phyloP scores from a whole-genome alignment of 164 flowering plant genomes.

The Stephania cephalantha region DNA sequence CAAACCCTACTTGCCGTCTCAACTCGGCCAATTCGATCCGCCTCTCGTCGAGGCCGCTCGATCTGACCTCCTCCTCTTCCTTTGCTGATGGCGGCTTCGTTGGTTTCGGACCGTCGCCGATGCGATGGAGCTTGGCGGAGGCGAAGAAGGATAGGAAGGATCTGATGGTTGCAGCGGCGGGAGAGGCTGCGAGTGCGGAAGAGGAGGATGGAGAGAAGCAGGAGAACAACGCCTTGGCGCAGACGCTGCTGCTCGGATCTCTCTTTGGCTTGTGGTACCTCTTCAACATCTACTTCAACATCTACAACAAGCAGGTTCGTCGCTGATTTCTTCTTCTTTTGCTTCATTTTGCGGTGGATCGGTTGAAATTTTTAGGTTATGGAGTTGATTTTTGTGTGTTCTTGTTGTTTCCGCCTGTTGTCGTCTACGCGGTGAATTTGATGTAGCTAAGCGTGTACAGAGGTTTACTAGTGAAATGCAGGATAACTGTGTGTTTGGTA shows the following conservation, averaged over 20 bases:
- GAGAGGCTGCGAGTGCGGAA: slow-evolving; percentile 37
- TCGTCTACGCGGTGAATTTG: background rate
- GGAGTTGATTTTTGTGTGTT: background rate
- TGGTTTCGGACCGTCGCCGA: background rate
- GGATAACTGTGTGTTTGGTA: no score
- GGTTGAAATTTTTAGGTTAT: background rate
- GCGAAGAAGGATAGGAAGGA: slow-evolving; percentile 14
- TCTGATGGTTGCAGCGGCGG: slow-evolving; percentile 29
- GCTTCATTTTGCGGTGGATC: background rate
- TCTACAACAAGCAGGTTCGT: slow-evolving; percentile 76
- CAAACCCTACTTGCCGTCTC: slow-evolving; percentile 17
- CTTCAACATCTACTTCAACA: slow-evolving; percentile 82
- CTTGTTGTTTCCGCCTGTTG: background rate
- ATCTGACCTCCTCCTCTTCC: slow-evolving; percentile 17
- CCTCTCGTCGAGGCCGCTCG: slow-evolving; percentile 21
- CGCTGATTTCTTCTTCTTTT: background rate
- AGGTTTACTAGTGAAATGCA: no score
- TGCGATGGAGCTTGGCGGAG: background rate
- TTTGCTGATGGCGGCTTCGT: slow-evolving; percentile 13
- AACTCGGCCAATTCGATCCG: slow-evolving; percentile 18
- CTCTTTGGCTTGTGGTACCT: slow-evolving; percentile 71
- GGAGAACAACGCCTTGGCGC: slow-evolving; percentile 15
- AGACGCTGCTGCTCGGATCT: slow-evolving; percentile 51
- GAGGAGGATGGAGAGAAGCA: slow-evolving; percentile 21
- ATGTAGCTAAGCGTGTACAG: no score